Base-by-base conservation (phyloP, 345 rosid species). In the Lepidium aucheri region DNA sequence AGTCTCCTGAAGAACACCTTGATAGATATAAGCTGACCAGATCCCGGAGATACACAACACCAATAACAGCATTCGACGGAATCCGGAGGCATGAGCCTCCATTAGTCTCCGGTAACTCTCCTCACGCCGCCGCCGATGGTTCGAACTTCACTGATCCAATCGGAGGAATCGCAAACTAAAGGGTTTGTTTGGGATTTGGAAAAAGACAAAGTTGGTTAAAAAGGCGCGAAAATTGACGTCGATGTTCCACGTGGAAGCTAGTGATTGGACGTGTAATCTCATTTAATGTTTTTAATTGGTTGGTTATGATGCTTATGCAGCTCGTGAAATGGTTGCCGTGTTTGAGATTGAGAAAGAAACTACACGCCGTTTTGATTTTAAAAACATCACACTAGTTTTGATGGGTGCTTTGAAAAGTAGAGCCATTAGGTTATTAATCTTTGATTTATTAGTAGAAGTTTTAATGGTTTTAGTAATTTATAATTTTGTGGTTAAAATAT, bases 21-120 rank as follows among this genome's bases (percentile, higher is more conserved):
- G 97, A 69, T 88, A 91, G 51, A 86, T 85, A 39, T 91, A 91
- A 7, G 96, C 91, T 53, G 93, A 59, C 96, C 97, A 91, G 64
- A 91, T 88, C 63, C 97, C 96, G 52, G 89, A 83, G 56, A 90
- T 80, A 82, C 97, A 90, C 62, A 91, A 85, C 14, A 81, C 83
- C 75, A 91, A 70, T 47, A 87, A 67, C 32, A 88, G 22, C 16
- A 81, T 74, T 35, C 91, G 84, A 67, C 82, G 81, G 72, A 84
- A 63, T n/a, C 95, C 89, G 56, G 85, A 62, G 36, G 85, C 85
- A 40, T 83, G 88, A 50, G 74, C 83, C 75, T 86, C 85, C 87
- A 85, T 78, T 26, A 10, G 10, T 1, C 73, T 62, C 45, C 65
- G 36, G 4, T 0, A 26, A 30, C 20, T 4, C 20, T 4, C 32